These are phyloP conservation scores for Lathyrus sativus DNA, from an alignment of 306 rosid species.

Conservation along the genomic window DNA sequence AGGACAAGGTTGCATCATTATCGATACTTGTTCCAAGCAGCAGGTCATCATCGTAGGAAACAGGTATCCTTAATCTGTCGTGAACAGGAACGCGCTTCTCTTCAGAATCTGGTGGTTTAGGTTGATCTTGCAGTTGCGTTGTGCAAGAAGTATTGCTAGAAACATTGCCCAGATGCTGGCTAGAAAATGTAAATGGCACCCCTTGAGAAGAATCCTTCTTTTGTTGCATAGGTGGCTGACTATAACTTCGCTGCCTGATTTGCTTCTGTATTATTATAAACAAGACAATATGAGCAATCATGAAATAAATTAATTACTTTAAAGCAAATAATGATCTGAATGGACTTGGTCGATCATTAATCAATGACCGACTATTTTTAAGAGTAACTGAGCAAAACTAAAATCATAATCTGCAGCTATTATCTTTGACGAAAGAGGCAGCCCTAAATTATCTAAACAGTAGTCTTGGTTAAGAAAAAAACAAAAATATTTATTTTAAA, in stretches of 20 bases:
- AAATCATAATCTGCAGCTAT: conserved; percentile 10
- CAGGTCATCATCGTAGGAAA: conserved; percentile 77
- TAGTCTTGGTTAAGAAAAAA: neutral
- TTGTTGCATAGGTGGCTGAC: conserved; percentile 42
- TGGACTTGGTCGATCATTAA: conserved; percentile 7
- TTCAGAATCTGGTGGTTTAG: conserved; percentile 41
- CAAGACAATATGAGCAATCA: conserved; percentile 29
- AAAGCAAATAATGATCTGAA: conserved; percentile 16
- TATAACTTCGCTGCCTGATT: conserved; percentile 57
- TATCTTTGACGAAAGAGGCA: conserved; percentile 2
- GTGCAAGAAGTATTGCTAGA: conserved; percentile 24
- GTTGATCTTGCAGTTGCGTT: conserved; percentile 42
- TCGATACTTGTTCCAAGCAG: conserved; percentile 52
- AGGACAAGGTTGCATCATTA: conserved; percentile 42
- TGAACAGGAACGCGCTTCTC: conserved; percentile 53
- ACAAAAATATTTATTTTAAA: neutral
- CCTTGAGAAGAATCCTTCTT: conserved; percentile 43
- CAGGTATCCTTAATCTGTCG: conserved; percentile 75
- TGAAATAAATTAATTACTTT: conserved; percentile 1
- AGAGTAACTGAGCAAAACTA: neutral
- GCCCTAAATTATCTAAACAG: neutral
- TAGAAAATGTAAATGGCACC: conserved; percentile 17
- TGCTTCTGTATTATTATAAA: conserved; percentile 65
- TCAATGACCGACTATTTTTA: conserved; percentile 9
- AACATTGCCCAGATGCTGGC: conserved; percentile 11